Conservation (phyloP, 306 rosid genomes). For the Crataegus laevigata region DNA sequence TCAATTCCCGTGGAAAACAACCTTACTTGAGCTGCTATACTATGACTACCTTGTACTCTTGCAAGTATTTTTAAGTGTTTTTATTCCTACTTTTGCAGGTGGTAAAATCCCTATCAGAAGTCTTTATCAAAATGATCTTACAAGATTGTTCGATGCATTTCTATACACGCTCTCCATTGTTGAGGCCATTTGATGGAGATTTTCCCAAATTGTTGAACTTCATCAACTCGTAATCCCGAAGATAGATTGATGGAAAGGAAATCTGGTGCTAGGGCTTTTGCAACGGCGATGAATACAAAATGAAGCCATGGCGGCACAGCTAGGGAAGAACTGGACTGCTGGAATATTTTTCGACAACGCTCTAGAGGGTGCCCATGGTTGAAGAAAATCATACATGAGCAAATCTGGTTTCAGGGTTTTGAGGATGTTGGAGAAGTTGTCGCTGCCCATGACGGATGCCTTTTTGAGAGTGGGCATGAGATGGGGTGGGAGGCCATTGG, state of each 20-base stretch:
- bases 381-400: constrained; percentile 16
- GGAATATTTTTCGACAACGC: constrained; percentile 20
- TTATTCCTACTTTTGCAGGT: too few relatives aligned
- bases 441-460: constrained; percentile 23
- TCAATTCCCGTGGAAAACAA: too few relatives aligned
- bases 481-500: too few relatives aligned
- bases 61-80: too few relatives aligned
- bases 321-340: constrained; percentile 1
- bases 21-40: too few relatives aligned
- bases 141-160: background rate
- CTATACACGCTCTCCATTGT: background rate
- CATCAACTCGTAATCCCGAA: background rate
- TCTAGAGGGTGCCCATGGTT: constrained; percentile 3
- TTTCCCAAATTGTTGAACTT: background rate
- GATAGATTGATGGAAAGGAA: background rate
- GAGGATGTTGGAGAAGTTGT: constrained; percentile 7
- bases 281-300: background rate
- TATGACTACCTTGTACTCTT: too few relatives aligned
- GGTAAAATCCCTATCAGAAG: too few relatives aligned
- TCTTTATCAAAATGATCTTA: background rate
- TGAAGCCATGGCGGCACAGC: background rate
- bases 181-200: background rate
- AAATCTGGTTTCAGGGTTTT: constrained; percentile 11
- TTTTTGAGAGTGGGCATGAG: constrained; percentile 15
- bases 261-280: too few relatives aligned